phyloP scores from a whole-genome alignment of 2,329 filamentous ascomycete species.

The Zymoseptoria brevis region DNA sequence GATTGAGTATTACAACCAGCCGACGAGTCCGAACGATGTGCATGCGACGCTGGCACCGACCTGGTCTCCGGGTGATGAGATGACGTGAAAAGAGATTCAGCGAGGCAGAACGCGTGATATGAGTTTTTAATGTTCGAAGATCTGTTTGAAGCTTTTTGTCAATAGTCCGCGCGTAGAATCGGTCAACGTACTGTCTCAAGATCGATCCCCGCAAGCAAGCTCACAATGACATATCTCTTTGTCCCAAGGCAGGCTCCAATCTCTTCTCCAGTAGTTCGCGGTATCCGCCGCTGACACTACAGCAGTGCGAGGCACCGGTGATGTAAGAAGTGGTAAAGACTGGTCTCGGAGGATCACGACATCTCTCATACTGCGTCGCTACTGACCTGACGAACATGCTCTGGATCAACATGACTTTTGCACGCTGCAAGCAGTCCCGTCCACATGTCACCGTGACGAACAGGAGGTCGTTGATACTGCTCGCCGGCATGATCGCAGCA shows the following conservation, averaged over 20 bases:
- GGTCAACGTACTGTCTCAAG: background rate
- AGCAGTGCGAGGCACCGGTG: background rate
- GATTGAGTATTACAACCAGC: conserved; percentile 18
- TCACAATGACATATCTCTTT: background rate
- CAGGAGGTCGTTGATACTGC: conserved; percentile 23
- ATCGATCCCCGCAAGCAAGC: background rate
- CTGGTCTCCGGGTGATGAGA: conserved; percentile 26
- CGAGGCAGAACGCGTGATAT: background rate
- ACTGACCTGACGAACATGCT: no score
- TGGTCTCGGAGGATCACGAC: conserved; percentile 11
- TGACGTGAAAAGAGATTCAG: background rate
- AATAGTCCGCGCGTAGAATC: background rate
- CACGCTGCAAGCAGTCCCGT: conserved; percentile 32
- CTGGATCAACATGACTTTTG: conserved; percentile 16
- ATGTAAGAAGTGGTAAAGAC: background rate
- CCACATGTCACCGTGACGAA: conserved; percentile 17
- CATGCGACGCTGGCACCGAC: conserved; percentile 21
- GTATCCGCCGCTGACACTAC: background rate
- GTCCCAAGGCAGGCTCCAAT: background rate
- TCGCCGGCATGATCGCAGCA: conserved; percentile 39
- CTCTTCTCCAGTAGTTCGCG: background rate
- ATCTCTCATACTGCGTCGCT: no score
- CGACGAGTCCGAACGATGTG: conserved; percentile 17
- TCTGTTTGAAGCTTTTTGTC: background rate
- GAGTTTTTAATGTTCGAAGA: conserved; percentile 38